Conservation (phyloP, 768 basidiomycete species). For the Crucibulum laeve region DNA sequence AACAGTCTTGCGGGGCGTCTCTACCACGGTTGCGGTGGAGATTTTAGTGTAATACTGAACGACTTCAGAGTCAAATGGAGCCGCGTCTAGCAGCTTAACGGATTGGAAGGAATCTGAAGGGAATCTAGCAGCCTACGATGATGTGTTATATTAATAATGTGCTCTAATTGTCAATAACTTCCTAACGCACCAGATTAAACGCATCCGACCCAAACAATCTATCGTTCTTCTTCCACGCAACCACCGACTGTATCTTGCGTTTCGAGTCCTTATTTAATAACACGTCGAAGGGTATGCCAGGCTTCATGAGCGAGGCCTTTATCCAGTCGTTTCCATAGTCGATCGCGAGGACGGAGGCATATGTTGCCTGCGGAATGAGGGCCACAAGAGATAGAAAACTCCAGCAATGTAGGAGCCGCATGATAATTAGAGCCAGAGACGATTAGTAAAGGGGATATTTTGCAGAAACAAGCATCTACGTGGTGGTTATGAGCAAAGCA, state of each 20-base stretch:
- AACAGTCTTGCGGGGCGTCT: constrained; percentile 58
- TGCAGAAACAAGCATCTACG: constrained; percentile 21
- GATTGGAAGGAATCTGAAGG: constrained; percentile 84
- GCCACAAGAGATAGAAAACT: constrained; percentile 32
- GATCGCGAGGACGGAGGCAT: constrained; percentile 85
- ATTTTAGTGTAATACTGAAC: constrained; percentile 57
- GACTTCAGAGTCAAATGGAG: constrained; percentile 52
- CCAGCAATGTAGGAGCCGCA: constrained; percentile 35
- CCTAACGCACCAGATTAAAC: constrained; percentile 69
- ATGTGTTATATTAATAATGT: background rate
- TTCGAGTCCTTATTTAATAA: constrained; percentile 96
- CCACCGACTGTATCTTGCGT: constrained; percentile 86
- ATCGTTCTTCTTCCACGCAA: constrained; percentile 91
- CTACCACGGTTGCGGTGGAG: constrained; percentile 44
- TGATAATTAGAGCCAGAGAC: constrained; percentile 20
- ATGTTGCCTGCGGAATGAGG: constrained; percentile 37
- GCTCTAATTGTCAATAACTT: background rate
- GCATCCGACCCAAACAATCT: constrained; percentile 89
- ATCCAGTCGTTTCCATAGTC: constrained; percentile 99
- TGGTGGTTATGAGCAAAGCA: constrained; percentile 4
- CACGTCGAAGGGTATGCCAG: constrained; percentile 92
- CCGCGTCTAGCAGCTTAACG: constrained; percentile 80
- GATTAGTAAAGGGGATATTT: constrained; percentile 14
- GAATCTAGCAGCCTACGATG: constrained; percentile 79
- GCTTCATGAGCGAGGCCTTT: constrained; percentile 93